Evolutionary conservation across 176 grass and related monocot genomes (phyloP).

Genomic region (Thalia dealbata): DNA sequence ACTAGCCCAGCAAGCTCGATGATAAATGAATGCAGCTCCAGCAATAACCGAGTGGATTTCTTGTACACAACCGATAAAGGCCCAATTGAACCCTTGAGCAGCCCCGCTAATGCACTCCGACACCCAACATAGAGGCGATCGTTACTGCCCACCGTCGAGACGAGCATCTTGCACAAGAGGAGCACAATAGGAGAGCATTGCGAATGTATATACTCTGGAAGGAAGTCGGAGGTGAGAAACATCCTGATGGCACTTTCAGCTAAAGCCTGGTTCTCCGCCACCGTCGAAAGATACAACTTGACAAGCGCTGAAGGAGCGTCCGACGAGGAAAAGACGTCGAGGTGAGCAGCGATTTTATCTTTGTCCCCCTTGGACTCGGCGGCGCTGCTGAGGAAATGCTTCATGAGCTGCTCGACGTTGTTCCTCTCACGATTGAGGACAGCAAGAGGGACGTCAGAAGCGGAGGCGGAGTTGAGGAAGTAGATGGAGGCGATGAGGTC

Average conservation of each 20-base stretch:
- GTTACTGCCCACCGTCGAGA: slow-evolving; percentile 26
- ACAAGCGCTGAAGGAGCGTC: slow-evolving; percentile 55
- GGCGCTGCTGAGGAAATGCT: slow-evolving; percentile 43
- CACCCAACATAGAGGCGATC: slow-evolving; percentile 56
- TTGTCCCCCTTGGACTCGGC: background rate
- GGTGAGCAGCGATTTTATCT: slow-evolving; percentile 27
- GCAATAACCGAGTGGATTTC: slow-evolving; percentile 34
- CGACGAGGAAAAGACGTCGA: slow-evolving; percentile 57
- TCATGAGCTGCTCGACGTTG: slow-evolving; percentile 47
- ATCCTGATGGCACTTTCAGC: slow-evolving; percentile 52
- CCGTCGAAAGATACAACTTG: slow-evolving; percentile 48
- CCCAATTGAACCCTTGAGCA: slow-evolving; percentile 10
- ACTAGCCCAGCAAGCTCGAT: slow-evolving; percentile 38
- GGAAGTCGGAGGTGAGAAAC: slow-evolving; percentile 17
- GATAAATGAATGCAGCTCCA: slow-evolving; percentile 57
- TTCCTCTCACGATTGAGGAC: background rate
- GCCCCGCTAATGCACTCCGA: slow-evolving; percentile 39
- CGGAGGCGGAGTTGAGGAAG: background rate
- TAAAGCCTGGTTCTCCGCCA: background rate
- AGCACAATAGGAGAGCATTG: slow-evolving; percentile 44
- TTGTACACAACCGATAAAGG: slow-evolving; percentile 10
- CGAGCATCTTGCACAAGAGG: slow-evolving; percentile 57
- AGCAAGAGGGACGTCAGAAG: background rate
- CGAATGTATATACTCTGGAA: slow-evolving; percentile 29
- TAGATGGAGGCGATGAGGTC: slow-evolving; percentile 41